Evolutionary conservation across 306 rosid species (phyloP).

Genomic region (Fagus sylvatica): DNA sequence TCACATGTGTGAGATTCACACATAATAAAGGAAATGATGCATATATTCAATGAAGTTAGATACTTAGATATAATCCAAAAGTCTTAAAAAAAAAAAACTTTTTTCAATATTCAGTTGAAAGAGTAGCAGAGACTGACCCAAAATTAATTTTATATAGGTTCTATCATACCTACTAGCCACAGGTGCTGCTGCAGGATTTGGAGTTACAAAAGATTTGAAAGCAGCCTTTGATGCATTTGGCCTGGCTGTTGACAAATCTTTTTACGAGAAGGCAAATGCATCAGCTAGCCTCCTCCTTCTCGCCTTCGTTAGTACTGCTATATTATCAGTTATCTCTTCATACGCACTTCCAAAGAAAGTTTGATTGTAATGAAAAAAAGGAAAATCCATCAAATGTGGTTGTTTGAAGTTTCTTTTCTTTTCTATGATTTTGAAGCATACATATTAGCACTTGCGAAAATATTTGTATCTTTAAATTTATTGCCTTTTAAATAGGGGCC

Average conservation of each 20-base stretch:
- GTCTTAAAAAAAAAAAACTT: too few species aligned
- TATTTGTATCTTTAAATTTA: too few species aligned
- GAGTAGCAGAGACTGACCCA: neutral
- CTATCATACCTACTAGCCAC: conserved; percentile 20
- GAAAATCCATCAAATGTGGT: neutral
- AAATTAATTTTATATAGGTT: neutral
- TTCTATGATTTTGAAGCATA: neutral
- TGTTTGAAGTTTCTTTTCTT: neutral
- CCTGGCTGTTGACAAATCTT: neutral
- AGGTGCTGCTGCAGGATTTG: conserved; percentile 33
- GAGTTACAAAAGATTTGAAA: neutral
- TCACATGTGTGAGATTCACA: too few species aligned
- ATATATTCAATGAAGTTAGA: too few species aligned
- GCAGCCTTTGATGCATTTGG: neutral
- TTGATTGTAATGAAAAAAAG: neutral
- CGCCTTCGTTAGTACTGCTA: conserved; percentile 29
- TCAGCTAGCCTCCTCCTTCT: conserved; percentile 23
- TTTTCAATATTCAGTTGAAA: neutral
- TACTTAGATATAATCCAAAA: too few species aligned
- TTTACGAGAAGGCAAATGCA: conserved; percentile 11
- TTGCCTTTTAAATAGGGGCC: too few species aligned
- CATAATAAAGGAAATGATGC: too few species aligned
- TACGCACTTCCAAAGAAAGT: conserved; percentile 24
- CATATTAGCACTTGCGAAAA: too few species aligned
- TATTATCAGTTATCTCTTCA: conserved; percentile 26